Evolutionary conservation across 306 rosid species (phyloP).

Genomic region (Malus asiatica): DNA sequence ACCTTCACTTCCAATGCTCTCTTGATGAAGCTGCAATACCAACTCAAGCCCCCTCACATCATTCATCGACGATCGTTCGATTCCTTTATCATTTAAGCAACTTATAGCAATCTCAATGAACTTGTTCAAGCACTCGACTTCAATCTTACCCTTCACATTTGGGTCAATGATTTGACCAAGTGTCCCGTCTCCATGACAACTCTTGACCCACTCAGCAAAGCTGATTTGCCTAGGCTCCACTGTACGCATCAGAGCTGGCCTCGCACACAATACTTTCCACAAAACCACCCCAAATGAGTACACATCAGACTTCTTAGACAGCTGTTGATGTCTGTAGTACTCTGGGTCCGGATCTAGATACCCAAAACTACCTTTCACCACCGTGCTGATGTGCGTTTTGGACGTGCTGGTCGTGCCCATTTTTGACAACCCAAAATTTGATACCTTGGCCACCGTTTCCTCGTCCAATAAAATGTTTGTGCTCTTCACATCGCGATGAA

Average conservation of each 20-base stretch:
- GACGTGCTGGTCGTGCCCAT: background rate
- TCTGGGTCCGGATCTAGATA: background rate
- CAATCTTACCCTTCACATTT: background rate
- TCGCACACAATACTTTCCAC: background rate
- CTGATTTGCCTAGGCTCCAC: background rate
- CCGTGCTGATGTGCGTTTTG: background rate
- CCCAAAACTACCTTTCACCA: background rate
- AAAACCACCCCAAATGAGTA: background rate
- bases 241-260: background rate
- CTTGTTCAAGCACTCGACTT: background rate
- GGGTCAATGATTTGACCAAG: background rate
- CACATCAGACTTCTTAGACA: background rate
- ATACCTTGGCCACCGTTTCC: conserved; percentile 12
- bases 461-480: conserved; percentile 1
- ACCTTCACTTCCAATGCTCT: background rate
- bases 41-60: conserved; percentile 31
- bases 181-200: background rate
- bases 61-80: conserved; percentile 37
- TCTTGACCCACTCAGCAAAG: background rate
- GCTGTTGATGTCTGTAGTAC: background rate
- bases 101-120: conserved; percentile 21
- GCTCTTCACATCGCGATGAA: conserved; percentile 14
- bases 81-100: conserved; percentile 39
- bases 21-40: conserved; percentile 31
- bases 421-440: conserved; percentile 2